Evolutionary conservation across 768 basidiomycete genomes (phyloP), one percentile per base, ranked within the genome.

Genomic region (Pleurotus djamor): DNA sequence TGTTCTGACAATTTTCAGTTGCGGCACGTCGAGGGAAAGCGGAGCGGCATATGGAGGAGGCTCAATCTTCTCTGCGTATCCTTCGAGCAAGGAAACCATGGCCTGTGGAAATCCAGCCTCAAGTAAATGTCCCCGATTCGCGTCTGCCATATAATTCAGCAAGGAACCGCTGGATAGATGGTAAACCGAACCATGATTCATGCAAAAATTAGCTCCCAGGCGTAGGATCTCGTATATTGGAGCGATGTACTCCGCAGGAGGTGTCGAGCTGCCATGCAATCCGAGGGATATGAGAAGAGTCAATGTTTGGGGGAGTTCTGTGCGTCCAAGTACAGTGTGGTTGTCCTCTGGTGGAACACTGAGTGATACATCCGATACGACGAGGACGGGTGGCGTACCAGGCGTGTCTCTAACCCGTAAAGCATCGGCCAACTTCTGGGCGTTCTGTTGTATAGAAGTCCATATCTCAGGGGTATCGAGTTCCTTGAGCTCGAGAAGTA

Each of bases 131-230:
- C 80, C 83, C 63, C 92, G 80, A 69, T 94, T 94, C 37, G 81
- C 87, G 68, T 94, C 92, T 94, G 59, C 36, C 16, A 57, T 41
- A 34, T 38, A 48, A 43, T 51, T 47, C 13, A 34, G 21, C 28
- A 44, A n/a, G 48, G 48, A 9, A 7, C 32, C 6, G 21, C 37
- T 28, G 5, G 48, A 48, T 10, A 45, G 16, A n/a, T n/a, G 28
- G 14, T 10, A 16, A 21, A 69, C 83, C 61, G 63, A 28, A 86
- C 91, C 86, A 65, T 94, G 91, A 68, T 94, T 91, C 74, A 92
- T 86, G 71, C 90, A 92, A 14, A 94, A 72, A 71, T 94, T 94
- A 10, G 92, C 92, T 28, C 85, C 85, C 12, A 92, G 85, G 59
- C 92, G 82, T 57, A 94, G 80, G 34, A 92, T 72, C 68, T 94